Conservation (phyloP, 192 early-diverging fungal genomes). For the Haplosporangium gracile region DNA sequence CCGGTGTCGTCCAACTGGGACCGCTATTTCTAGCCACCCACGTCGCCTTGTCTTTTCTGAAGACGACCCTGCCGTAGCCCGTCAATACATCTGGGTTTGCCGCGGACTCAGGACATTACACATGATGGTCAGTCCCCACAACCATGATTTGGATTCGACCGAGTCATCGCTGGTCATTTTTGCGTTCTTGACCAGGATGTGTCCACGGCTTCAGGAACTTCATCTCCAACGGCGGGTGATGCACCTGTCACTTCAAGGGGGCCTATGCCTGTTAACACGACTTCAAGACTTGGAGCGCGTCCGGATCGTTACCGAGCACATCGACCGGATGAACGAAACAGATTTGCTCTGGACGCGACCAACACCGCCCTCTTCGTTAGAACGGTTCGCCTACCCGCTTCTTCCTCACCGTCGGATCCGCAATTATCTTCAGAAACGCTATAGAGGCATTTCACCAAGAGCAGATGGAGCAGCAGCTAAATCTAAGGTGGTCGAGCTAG, state of each 20-base stretch:
- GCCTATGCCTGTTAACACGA: neutral
- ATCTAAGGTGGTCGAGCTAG: neutral
- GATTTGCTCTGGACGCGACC: neutral
- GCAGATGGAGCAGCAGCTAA: neutral
- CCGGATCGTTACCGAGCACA: neutral
- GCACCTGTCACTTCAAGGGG: too few relatives aligned
- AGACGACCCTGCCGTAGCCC: neutral
- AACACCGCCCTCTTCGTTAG: neutral
- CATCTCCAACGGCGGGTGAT: too few relatives aligned
- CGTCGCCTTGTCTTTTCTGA: neutral
- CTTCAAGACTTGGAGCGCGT: neutral
- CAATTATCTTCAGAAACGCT: neutral
- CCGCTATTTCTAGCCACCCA: too few relatives aligned
- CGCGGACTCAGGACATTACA: neutral
- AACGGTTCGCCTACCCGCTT: neutral
- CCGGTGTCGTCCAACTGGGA: too few relatives aligned
- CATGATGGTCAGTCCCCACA: neutral
- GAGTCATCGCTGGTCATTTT: neutral
- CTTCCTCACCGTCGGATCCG: neutral
- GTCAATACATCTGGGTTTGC: neutral
- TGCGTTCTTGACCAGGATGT: neutral
- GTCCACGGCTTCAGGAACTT: too few relatives aligned
- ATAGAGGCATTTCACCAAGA: neutral
- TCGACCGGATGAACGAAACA: neutral
- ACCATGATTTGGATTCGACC: neutral